These are phyloP conservation scores for Telopea speciosissima DNA, from an alignment of 177 flowering plant genomes.

Conservation along the genomic window DNA sequence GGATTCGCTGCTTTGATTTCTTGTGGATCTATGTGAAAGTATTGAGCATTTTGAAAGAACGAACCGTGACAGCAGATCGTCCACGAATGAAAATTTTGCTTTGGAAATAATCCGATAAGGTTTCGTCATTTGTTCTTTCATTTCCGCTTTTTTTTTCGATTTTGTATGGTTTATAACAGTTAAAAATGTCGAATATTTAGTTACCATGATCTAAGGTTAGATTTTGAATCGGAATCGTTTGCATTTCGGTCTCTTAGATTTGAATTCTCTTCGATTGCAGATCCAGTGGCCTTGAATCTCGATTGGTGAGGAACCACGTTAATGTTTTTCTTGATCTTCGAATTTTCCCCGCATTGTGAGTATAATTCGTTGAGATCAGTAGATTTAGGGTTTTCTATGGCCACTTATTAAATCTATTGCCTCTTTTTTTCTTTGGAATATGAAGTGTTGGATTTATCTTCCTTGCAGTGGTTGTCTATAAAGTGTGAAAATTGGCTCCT, in stretches of 20 bases:
- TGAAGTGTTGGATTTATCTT: not conserved
- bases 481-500: slow-evolving; percentile 88
- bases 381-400: slow-evolving; percentile 2
- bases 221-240: slow-evolving; percentile 5
- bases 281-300: slow-evolving; percentile 12
- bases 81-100: not conserved
- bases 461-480: slow-evolving; percentile 28
- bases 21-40: not conserved
- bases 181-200: not conserved
- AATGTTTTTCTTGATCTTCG: slow-evolving; percentile 37
- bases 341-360: slow-evolving; percentile 39
- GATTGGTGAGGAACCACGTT: slow-evolving; percentile 11
- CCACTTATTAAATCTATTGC: not conserved
- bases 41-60: not conserved
- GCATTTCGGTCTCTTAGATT: slow-evolving; percentile 2
- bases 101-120: slow-evolving; percentile 4
- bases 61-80: not conserved
- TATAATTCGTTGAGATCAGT: slow-evolving; percentile 12
- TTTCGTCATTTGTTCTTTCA: not conserved
- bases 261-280: slow-evolving; percentile 11
- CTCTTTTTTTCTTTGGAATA: not conserved
- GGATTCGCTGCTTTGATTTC: not conserved
- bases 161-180: not conserved
- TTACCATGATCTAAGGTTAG: not conserved
- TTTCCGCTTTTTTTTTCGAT: not conserved